Evolutionary conservation across 768 basidiomycete genomes (phyloP).

Genomic region (Leccinellum rugosiceps): DNA sequence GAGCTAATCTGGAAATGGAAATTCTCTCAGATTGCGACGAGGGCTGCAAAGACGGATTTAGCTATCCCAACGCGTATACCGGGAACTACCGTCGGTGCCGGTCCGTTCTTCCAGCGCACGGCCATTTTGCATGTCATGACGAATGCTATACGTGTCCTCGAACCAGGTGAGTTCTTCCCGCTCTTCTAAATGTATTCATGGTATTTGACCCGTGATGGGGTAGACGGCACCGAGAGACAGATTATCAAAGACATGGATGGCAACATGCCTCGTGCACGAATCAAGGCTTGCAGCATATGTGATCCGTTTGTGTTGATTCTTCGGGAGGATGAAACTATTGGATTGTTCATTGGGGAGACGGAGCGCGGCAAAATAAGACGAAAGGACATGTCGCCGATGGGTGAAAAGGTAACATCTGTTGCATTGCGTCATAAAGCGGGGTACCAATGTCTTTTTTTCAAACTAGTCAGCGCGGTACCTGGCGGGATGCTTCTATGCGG

Average conservation of each 20-base stretch:
- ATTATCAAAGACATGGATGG: too few relatives aligned
- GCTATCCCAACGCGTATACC: constrained; percentile 71
- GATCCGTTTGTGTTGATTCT: constrained; percentile 86
- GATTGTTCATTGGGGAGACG: constrained; percentile 77
- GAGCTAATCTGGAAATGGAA: constrained; percentile 8
- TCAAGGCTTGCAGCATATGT: constrained; percentile 77
- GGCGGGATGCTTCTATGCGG: constrained; percentile 71
- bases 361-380: constrained; percentile 78
- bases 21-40: constrained; percentile 47
- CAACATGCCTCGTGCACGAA: constrained; percentile 69
- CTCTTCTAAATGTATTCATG: not conserved
- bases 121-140: constrained; percentile 87
- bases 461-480: constrained; percentile 66
- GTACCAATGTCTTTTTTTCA: constrained; percentile 17
- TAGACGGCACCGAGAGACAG: constrained; percentile 84
- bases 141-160: constrained; percentile 75
- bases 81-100: constrained; percentile 79
- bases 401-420: constrained; percentile 59
- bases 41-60: constrained; percentile 57
- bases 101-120: constrained; percentile 81
- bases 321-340: constrained; percentile 83
- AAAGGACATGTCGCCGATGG: constrained; percentile 88
- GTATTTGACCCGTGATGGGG: constrained; percentile 7
- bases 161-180: constrained; percentile 57
- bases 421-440: not conserved